phyloP scores from a whole-genome alignment of 2,329 filamentous ascomycete genomes.

The Alternaria longipes region DNA sequence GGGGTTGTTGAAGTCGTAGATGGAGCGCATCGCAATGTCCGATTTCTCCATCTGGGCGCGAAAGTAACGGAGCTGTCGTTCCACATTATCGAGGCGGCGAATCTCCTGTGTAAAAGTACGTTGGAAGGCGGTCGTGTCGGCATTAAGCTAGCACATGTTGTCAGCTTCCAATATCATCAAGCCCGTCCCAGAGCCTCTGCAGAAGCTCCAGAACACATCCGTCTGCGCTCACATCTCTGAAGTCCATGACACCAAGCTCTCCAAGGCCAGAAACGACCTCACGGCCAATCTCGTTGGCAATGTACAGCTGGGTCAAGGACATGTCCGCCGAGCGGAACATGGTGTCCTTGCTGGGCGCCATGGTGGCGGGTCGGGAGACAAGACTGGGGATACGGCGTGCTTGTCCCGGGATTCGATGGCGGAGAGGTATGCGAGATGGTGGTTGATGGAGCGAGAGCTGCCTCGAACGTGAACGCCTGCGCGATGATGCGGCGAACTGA shows the following conservation, averaged over 20 bases:
- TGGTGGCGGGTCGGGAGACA: slow-evolving; percentile 54
- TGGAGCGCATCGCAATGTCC: slow-evolving; percentile 82
- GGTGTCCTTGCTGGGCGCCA: slow-evolving; percentile 78
- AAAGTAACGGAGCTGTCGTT: slow-evolving; percentile 97
- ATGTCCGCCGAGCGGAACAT: slow-evolving; percentile 99
- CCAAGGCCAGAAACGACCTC: slow-evolving; percentile 97
- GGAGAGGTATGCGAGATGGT: slow-evolving; percentile 33
- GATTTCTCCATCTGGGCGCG: slow-evolving; percentile 95
- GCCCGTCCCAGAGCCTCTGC: slow-evolving; percentile 23
- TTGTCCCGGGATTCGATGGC: slow-evolving; percentile 37
- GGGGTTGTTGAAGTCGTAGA: slow-evolving; percentile 88
- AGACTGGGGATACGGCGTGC: slow-evolving; percentile 29
- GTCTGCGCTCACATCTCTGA: slow-evolving; percentile 80
- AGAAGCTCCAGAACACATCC: slow-evolving; percentile 24
- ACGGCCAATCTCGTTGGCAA: slow-evolving; percentile 97
- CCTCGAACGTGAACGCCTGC: slow-evolving; percentile 24
- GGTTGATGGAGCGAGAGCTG: slow-evolving; percentile 44
- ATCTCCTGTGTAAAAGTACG: slow-evolving; percentile 98
- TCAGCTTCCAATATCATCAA: slow-evolving; percentile 34
- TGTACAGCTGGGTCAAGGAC: slow-evolving; percentile 99
- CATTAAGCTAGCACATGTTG: slow-evolving; percentile 75
- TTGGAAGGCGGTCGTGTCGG: slow-evolving; percentile 92
- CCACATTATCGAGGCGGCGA: slow-evolving; percentile 94
- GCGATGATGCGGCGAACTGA: slow-evolving; percentile 35
- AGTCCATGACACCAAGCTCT: slow-evolving; percentile 95